Evolutionary conservation across 192 early-diverging fungal genomes (phyloP).

Genomic region (Coemansia sp.): DNA sequence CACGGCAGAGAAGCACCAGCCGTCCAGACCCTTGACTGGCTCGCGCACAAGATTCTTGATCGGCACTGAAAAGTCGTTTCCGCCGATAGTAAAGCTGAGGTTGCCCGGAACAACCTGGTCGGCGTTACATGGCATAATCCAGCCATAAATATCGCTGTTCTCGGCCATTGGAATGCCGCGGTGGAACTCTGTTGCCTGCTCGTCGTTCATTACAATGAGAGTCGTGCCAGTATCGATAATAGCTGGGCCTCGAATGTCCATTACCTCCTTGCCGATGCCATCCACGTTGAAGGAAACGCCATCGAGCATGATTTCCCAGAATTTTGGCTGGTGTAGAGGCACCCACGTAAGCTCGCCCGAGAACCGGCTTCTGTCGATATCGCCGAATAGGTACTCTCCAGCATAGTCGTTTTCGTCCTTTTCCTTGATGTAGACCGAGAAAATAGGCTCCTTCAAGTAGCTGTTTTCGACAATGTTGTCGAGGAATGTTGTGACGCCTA

Average conservation of each 20-base stretch:
- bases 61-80: conserved; percentile 43
- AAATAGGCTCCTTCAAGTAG: conserved; percentile 60
- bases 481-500: conserved; percentile 54
- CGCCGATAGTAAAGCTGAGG: conserved; percentile 44
- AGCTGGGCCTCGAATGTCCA: conserved; percentile 45
- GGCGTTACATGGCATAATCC: conserved; percentile 54
- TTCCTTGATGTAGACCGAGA: conserved; percentile 65
- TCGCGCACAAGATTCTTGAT: conserved; percentile 48
- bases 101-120: conserved; percentile 48
- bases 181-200: conserved; percentile 59
- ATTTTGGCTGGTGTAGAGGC: conserved; percentile 53
- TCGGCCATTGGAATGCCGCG: conserved; percentile 46
- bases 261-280: conserved; percentile 31
- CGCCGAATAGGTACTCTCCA: conserved; percentile 63
- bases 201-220: conserved; percentile 58
- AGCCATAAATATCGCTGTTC: conserved; percentile 51
- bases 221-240: conserved; percentile 70
- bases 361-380: conserved; percentile 52
- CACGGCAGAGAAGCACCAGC: conserved; percentile 54
- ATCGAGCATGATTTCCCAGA: conserved; percentile 59
- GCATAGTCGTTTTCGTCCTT: conserved; percentile 52
- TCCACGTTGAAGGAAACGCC: conserved; percentile 35
- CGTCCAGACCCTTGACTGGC: conserved; percentile 51
- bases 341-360: conserved; percentile 57
- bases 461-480: conserved; percentile 58